Percentiles rank a stretch among this genome's conserved stretches.
These are phyloP conservation scores for Echinosphaeria canescens DNA, from an alignment of 2,329 filamentous ascomycete species.

Conservation along the genomic window DNA sequence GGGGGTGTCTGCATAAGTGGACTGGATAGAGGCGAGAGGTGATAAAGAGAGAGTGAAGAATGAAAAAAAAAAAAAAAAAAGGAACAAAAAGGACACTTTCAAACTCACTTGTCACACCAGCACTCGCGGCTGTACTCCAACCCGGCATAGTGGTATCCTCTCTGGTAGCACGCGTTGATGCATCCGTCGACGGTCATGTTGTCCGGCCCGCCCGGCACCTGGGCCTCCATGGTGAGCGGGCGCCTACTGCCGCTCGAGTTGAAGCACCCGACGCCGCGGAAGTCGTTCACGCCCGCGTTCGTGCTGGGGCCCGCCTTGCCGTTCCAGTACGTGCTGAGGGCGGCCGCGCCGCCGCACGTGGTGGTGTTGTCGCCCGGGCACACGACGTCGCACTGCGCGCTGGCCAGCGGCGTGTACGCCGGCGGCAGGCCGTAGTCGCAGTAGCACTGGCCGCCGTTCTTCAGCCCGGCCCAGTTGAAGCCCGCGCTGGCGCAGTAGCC, in stretches of 20 bases:
- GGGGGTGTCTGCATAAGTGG: no score
- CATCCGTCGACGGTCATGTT: background rate
- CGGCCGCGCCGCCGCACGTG: conserved; percentile 1
- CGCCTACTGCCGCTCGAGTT: background rate
- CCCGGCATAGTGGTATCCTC: background rate
- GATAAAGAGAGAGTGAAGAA: no score
- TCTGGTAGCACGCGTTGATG: background rate
- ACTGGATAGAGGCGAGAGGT: no score
- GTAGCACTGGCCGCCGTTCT: conserved; percentile 1
- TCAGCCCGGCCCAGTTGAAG: conserved; percentile 1
- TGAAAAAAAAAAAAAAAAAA: no score
- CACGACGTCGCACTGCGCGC: background rate
- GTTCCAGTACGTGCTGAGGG: background rate
- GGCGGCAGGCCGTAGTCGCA: background rate
- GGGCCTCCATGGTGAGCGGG: background rate
- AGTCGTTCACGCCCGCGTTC: background rate
- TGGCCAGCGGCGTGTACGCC: background rate
- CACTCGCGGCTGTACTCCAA: conserved; percentile 1
- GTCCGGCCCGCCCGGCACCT: background rate
- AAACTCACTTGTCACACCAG: conserved; percentile 1
- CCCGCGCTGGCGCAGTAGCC: background rate
- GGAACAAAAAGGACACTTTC: no score
- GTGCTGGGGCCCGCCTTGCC: background rate
- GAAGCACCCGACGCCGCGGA: background rate
- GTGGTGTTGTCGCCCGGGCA: conserved; percentile 1